These are phyloP conservation scores for Serendipita sp. DNA, from an alignment of 768 basidiomycete genomes.

Conservation along the genomic window DNA sequence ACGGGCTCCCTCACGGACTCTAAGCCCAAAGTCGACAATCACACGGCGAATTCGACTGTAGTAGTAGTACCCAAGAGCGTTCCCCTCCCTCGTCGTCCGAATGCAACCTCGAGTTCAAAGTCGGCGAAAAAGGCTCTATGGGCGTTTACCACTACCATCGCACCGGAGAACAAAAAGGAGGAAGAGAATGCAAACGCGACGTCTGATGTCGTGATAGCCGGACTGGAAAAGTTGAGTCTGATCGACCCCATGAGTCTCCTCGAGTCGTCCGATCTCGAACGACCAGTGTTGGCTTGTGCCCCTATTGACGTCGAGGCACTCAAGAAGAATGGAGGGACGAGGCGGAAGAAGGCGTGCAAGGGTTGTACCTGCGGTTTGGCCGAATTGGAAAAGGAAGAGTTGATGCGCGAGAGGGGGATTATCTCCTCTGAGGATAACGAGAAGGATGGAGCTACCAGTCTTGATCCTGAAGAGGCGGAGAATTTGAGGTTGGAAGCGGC, in stretches of 20 bases:
- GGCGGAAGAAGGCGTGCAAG: conserved; percentile 87
- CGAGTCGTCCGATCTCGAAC: conserved; percentile 23
- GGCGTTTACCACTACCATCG: conserved; percentile 17
- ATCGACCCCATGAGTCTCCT: conserved; percentile 25
- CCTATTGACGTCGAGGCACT: conserved; percentile 12
- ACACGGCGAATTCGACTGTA: not conserved
- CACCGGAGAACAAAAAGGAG: too few species aligned
- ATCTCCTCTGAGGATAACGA: conserved; percentile 49
- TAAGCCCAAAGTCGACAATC: conserved; percentile 8
- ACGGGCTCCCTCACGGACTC: conserved; percentile 15
- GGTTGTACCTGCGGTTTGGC: conserved; percentile 91
- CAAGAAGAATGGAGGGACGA: conserved; percentile 24
- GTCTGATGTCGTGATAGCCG: not conserved
- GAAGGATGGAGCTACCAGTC: conserved; percentile 21
- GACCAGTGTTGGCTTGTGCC: conserved; percentile 21
- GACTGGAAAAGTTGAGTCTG: conserved; percentile 15
- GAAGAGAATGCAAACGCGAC: not conserved
- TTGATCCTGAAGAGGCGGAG: conserved; percentile 34
- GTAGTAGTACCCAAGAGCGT: conserved; percentile 11
- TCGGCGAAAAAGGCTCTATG: conserved; percentile 26
- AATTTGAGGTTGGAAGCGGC: conserved; percentile 36
- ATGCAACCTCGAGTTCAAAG: conserved; percentile 14
- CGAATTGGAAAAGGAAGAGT: conserved; percentile 80
- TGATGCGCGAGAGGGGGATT: conserved; percentile 44
- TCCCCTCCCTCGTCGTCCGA: conserved; percentile 14